Conservation (phyloP, 176 grass and related monocot genomes). For the Bromus sterilis region DNA sequence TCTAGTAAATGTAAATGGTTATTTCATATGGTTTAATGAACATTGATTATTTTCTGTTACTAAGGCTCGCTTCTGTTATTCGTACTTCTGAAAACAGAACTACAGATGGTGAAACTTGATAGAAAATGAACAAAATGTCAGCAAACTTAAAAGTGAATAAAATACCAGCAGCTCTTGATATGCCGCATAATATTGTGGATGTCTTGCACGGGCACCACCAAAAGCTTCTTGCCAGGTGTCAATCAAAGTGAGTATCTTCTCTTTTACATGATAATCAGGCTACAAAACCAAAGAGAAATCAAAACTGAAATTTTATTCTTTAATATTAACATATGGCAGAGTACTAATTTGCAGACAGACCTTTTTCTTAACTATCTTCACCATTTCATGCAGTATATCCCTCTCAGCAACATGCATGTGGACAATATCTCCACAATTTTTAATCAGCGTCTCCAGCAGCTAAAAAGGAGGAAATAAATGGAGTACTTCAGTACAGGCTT, state of each 20-base stretch:
- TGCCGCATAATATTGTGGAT: slow-evolving; percentile 74
- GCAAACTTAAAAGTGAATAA: not conserved
- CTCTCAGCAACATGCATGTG: slow-evolving; percentile 88
- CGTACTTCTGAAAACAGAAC: not conserved
- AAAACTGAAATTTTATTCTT: not conserved
- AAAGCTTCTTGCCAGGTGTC: slow-evolving; percentile 99
- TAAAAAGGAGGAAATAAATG: slow-evolving; percentile 33
- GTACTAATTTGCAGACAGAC: not conserved
- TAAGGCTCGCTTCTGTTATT: not conserved
- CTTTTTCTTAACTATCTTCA: slow-evolving; percentile 98
- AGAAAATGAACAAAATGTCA: not conserved
- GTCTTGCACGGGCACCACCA: slow-evolving; percentile 80
- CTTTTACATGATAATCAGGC: slow-evolving; percentile 54
- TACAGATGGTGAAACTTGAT: slow-evolving; percentile 2
- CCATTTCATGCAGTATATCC: slow-evolving; percentile 89
- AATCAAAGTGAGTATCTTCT: slow-evolving; percentile 66
- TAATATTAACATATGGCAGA: not conserved
- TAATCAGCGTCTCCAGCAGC: slow-evolving; percentile 85
- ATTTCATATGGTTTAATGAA: not conserved
- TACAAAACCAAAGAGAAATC: slow-evolving; percentile 25
- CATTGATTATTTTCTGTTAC: not conserved
- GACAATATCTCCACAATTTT: slow-evolving; percentile 95
- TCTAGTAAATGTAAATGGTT: too few species aligned
- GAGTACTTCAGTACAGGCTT: slow-evolving; percentile 11
- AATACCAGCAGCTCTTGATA: slow-evolving; percentile 91